Evolutionary conservation across 192 early-diverging fungal genomes (phyloP), one percentile per base, ranked within the genome.

Genomic region (Backusella sp.): DNA sequence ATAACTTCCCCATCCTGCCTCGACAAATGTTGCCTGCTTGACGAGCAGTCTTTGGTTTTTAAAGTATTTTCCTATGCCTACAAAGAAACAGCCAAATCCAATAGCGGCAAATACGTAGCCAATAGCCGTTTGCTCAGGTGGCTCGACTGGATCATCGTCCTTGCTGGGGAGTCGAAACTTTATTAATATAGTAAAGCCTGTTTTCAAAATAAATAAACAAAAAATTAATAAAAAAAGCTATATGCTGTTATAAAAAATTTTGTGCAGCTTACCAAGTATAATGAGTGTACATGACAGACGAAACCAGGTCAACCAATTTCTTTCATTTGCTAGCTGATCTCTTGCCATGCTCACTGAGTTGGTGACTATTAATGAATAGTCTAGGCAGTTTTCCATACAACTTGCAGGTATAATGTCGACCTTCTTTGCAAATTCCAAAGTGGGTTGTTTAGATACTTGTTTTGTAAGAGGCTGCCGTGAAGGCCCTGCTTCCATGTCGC

Each of bases 281-380:
- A 79, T 56, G 2, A 83, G 32, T 36, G 82, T 83, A 37, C 75
- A 77, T 4, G 82, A 69, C 8, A 79, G 42, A 39, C 78, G 75
- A 19, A 79, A 71, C 66, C 70, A 72, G 26, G 72, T 77, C 7
- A 83, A 35, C 59, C 52, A 83, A 49, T 79, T 83, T 6, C 82
- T 71, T 30, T 83, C 82, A 66, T 77, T 80, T 5, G 82, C 77
- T 19, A 79, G 68, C 30, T 83, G 82, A 69, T 83, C 82, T 67
- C 82, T 71, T 21, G 82, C 82, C 68, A 76, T 76, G 46, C 72
- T 76, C 21, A 72, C 68, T 2, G 76, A 75, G 46, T 81, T 81
- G 1, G 72, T 68, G 9, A 81, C 46, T 17, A 81, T 7, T 36
- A 76, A 21, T 14, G 75, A 56, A 28, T 59, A 62, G 44, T 81